Evolutionary conservation across 352 stramenopile species (phyloP).

Genomic region (Phytophthora sojae): DNA sequence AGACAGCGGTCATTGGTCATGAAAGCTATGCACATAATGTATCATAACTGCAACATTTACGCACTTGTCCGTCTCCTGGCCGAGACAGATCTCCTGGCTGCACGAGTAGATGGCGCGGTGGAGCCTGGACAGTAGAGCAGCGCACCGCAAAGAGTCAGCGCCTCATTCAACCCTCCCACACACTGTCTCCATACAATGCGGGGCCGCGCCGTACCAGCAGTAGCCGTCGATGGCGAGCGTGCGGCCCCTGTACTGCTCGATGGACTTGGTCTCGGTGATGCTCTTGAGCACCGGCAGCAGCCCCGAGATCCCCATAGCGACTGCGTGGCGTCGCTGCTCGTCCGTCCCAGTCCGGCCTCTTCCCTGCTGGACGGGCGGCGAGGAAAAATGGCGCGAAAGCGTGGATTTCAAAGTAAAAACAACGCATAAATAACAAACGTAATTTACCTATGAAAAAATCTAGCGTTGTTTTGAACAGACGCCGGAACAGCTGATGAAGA

Average conservation of each 20-base stretch:
- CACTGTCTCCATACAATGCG: neutral
- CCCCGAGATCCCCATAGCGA: constrained; percentile 64
- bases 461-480: constrained; percentile 2
- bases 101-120: constrained; percentile 82
- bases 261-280: constrained; percentile 67
- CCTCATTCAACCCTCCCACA: neutral
- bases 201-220: constrained; percentile 63
- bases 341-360: constrained; percentile 1
- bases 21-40: neutral
- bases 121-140: constrained; percentile 50
- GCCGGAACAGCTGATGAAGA: constrained; percentile 27
- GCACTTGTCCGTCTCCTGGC: constrained; percentile 76
- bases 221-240: constrained; percentile 86
- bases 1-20: constrained; percentile 12
- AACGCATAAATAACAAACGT: constrained; percentile 23
- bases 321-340: neutral
- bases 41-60: constrained; percentile 5
- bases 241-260: constrained; percentile 62
- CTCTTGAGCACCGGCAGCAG: constrained; percentile 79
- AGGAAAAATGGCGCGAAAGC: constrained; percentile 46
- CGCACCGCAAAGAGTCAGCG: neutral
- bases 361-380: constrained; percentile 37
- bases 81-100: constrained; percentile 77
- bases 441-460: neutral
- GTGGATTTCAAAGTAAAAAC: constrained; percentile 23